Evolutionary conservation across 2,329 filamentous ascomycete genomes (phyloP).

Genomic region (Aureobasidium sp.): DNA sequence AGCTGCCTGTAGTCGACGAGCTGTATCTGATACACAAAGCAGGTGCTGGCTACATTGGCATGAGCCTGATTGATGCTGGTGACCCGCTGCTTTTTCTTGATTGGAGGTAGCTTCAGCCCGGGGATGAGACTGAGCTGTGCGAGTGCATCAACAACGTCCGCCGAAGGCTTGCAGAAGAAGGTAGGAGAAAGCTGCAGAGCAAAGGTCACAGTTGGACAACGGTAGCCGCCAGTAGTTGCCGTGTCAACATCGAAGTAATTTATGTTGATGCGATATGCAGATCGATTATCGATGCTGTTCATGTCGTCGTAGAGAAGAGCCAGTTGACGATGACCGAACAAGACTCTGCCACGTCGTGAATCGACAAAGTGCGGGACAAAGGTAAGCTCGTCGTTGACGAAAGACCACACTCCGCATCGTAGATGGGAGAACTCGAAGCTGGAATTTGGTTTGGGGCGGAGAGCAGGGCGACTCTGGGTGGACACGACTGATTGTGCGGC

Average conservation of each 20-base stretch:
- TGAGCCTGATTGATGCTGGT: constrained; percentile 33
- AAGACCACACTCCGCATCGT: constrained; percentile 41
- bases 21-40: constrained; percentile 44
- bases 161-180: constrained; percentile 27
- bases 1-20: constrained; percentile 26
- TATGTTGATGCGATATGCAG: constrained; percentile 34
- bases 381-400: constrained; percentile 30
- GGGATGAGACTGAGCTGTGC: constrained; percentile 8
- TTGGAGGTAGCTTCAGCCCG: constrained; percentile 16
- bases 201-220: constrained; percentile 31
- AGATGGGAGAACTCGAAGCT: constrained; percentile 30
- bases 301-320: constrained; percentile 23
- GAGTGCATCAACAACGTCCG: constrained; percentile 7
- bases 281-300: constrained; percentile 12
- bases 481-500: constrained; percentile 16
- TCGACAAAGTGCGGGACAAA: constrained; percentile 39
- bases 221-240: constrained; percentile 27
- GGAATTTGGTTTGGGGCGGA: constrained; percentile 17
- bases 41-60: constrained; percentile 37
- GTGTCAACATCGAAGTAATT: constrained; percentile 37
- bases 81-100: constrained; percentile 26
- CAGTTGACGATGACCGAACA: constrained; percentile 25
- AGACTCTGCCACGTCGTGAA: constrained; percentile 33
- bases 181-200: constrained; percentile 35
- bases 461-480: background rate